These are phyloP conservation scores for Hypoxylon lenormandii DNA, from an alignment of 495 filamentous ascomycete genomes.

Conservation along the genomic window DNA sequence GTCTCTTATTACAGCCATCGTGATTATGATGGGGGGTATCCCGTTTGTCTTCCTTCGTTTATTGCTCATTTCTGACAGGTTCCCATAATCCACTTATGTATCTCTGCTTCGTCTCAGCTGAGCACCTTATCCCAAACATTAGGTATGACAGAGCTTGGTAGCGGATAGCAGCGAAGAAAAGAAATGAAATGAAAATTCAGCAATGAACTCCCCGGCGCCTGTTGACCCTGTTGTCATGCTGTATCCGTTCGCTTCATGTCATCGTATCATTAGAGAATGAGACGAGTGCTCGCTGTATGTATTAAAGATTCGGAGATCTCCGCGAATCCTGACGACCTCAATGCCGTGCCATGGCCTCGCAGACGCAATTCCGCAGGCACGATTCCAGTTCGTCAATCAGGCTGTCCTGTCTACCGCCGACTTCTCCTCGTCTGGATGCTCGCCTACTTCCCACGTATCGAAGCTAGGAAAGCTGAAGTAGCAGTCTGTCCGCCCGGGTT, in stretches of 20 bases:
- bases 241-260: slow-evolving; percentile 29
- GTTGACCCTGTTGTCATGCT: slow-evolving; percentile 45
- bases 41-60: slow-evolving; percentile 25
- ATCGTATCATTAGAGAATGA: slow-evolving; percentile 18
- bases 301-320: slow-evolving; percentile 32
- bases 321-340: slow-evolving; percentile 21
- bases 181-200: not conserved
- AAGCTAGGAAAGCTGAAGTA: slow-evolving; percentile 71
- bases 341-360: slow-evolving; percentile 10
- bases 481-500: slow-evolving; percentile 49
- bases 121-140: slow-evolving; percentile 15
- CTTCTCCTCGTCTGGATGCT: slow-evolving; percentile 55
- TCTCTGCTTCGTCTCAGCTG: slow-evolving; percentile 20
- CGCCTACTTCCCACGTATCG: slow-evolving; percentile 60
- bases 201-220: slow-evolving; percentile 35
- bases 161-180: slow-evolving; percentile 10
- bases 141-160: slow-evolving; percentile 17
- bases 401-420: slow-evolving; percentile 26
- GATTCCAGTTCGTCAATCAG: slow-evolving; percentile 16
- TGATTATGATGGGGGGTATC: slow-evolving; percentile 23
- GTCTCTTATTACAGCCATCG: slow-evolving; percentile 19
- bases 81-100: not conserved
- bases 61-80: slow-evolving; percentile 24
- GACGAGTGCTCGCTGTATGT: slow-evolving; percentile 18
- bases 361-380: slow-evolving; percentile 5